Evolutionary conservation across 2,329 filamentous ascomycete genomes (phyloP).

Genomic region (Pseudovirgaria hyperparasitica): DNA sequence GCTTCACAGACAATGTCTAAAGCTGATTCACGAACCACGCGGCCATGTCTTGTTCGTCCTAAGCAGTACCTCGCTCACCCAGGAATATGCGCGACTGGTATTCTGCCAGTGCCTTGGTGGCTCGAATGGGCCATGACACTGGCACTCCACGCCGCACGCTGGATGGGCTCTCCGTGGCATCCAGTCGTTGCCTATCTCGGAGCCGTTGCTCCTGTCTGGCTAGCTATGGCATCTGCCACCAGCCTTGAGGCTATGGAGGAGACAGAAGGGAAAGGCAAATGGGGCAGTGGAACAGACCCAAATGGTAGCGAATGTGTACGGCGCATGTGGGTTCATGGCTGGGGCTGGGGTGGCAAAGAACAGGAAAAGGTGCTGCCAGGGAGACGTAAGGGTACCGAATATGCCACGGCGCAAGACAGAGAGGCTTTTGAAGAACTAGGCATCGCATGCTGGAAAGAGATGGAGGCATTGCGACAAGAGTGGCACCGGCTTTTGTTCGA

Average conservation of each 20-base stretch:
- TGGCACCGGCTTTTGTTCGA: too few relatives aligned
- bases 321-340: constrained; percentile 74
- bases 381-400: constrained; percentile 44
- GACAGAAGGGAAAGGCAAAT: constrained; percentile 53
- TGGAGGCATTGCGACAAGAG: constrained; percentile 56
- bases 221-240: constrained; percentile 55
- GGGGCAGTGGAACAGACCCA: constrained; percentile 62
- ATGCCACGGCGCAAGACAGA: constrained; percentile 48
- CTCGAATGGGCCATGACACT: constrained; percentile 57
- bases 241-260: constrained; percentile 44
- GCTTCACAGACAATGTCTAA: too few relatives aligned
- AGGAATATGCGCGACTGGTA: constrained; percentile 69
- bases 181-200: constrained; percentile 62
- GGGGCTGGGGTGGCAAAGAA: constrained; percentile 54
- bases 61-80: constrained; percentile 73
- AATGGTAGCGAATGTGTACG: constrained; percentile 49
- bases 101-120: constrained; percentile 61
- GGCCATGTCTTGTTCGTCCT: too few relatives aligned
- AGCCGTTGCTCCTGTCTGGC: constrained; percentile 64
- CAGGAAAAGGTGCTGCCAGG: constrained; percentile 29
- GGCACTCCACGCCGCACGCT: constrained; percentile 58
- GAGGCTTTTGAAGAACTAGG: constrained; percentile 51
- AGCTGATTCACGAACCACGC: too few relatives aligned
- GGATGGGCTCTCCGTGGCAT: constrained; percentile 83
- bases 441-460: constrained; percentile 50